A percentile compares a stretch with the other conserved stretches of the same genome.
Evolutionary conservation across 148 eudicot genomes (phyloP).

Genomic region (Spergularia marina): DNA sequence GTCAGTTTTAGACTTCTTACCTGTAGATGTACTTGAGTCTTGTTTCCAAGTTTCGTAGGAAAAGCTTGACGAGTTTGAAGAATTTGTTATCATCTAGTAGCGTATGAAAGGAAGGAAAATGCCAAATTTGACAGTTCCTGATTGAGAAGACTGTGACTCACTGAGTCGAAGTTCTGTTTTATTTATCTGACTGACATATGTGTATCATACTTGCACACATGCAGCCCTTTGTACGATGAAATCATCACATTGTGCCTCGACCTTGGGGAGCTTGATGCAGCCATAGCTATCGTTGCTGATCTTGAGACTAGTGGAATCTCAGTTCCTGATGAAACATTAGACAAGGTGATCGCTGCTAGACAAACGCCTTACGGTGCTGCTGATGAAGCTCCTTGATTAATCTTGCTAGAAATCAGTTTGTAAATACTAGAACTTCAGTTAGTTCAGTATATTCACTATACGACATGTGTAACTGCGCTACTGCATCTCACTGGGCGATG

Average conservation of each 20-base stretch:
- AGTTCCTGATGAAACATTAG: constrained; percentile 77
- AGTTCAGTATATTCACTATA: neutral
- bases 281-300: constrained; percentile 86
- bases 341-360: constrained; percentile 82
- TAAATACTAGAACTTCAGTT: neutral
- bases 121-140: neutral
- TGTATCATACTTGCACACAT: constrained; percentile 11
- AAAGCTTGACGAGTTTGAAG: no score
- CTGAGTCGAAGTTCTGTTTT: neutral
- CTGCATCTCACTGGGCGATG: neutral
- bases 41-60: neutral
- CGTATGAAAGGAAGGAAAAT: no score
- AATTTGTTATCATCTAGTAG: no score
- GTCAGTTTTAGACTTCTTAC: constrained; percentile 36
- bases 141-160: neutral
- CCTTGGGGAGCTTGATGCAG: constrained; percentile 91
- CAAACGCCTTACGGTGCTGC: constrained; percentile 40
- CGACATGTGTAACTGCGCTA: neutral
- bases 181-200: neutral
- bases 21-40: neutral
- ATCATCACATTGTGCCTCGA: constrained; percentile 73
- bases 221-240: constrained; percentile 93
- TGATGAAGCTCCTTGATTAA: constrained; percentile 39
- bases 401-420: constrained; percentile 9
- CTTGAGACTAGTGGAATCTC: constrained; percentile 77